Evolutionary conservation across 2,329 filamentous ascomycete species (phyloP).

Genomic region (Venturia effusa): DNA sequence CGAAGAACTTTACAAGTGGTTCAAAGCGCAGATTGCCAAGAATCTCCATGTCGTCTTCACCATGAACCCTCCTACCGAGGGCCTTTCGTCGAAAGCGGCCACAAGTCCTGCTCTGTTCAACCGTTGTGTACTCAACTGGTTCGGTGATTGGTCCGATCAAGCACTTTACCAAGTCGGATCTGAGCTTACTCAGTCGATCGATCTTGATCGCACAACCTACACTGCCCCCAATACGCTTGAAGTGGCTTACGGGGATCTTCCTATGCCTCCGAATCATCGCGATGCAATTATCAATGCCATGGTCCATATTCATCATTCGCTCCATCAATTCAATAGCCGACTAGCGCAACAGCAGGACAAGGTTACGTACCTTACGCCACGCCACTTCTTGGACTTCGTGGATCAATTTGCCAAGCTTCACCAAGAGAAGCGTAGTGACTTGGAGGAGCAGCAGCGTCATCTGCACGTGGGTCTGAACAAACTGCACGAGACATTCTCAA

Average conservation of each 20-base stretch:
- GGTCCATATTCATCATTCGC: constrained; percentile 96
- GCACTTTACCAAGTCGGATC: constrained; percentile 95
- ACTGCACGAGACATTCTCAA: constrained; percentile 89
- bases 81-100: constrained; percentile 87
- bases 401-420: constrained; percentile 96
- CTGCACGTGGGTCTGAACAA: constrained; percentile 98
- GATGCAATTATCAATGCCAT: constrained; percentile 94
- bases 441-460: constrained; percentile 97
- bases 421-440: constrained; percentile 94
- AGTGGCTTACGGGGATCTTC: constrained; percentile 78
- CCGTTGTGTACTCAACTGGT: constrained; percentile 98
- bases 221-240: constrained; percentile 82
- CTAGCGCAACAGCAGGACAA: constrained; percentile 86
- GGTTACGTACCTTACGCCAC: constrained; percentile 84
- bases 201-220: constrained; percentile 82
- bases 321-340: constrained; percentile 80
- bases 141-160: constrained; percentile 99
- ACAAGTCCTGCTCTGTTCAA: constrained; percentile 98
- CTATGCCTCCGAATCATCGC: constrained; percentile 76
- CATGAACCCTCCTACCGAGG: constrained; percentile 97
- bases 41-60: constrained; percentile 99
- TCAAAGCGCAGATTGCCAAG: constrained; percentile 97
- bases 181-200: constrained; percentile 91
- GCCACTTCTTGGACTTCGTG: constrained; percentile 96
- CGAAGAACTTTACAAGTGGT: constrained; percentile 99